These are phyloP conservation scores for Ogataea ramenticola DNA, from an alignment of 805 yeast species.

Conservation along the genomic window DNA sequence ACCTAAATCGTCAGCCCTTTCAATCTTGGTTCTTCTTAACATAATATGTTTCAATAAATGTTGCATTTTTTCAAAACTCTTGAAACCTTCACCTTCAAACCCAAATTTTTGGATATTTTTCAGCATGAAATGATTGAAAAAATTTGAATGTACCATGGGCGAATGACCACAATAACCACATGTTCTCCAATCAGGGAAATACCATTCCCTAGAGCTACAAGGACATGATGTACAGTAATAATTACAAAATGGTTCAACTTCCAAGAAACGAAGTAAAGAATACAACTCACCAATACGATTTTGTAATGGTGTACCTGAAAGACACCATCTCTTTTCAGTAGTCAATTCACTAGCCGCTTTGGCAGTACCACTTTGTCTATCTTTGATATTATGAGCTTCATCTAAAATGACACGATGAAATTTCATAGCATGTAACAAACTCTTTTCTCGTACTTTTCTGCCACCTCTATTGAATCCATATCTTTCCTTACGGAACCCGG, in stretches of 20 bases:
- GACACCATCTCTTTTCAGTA: constrained; percentile 79
- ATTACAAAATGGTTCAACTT: constrained; percentile 76
- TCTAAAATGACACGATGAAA: constrained; percentile 87
- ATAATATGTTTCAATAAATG: constrained; percentile 68
- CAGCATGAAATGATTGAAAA: constrained; percentile 91
- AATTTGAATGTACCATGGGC: constrained; percentile 92
- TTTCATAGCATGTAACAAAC: constrained; percentile 63
- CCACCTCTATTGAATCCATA: constrained; percentile 76
- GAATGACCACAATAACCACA: constrained; percentile 87
- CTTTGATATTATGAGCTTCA: constrained; percentile 97
- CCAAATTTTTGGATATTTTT: constrained; percentile 89
- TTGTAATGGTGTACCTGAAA: constrained; percentile 95
- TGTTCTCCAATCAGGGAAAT: constrained; percentile 70
- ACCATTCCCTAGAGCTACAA: constrained; percentile 80
- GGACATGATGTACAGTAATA: constrained; percentile 93
- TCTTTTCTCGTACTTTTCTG: constrained; percentile 64
- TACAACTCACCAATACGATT: constrained; percentile 96
- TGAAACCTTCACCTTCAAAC: constrained; percentile 71
- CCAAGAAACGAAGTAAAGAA: constrained; percentile 79
- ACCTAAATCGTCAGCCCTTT: constrained; percentile 95
- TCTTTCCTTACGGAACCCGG: constrained; percentile 72
- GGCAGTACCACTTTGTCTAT: constrained; percentile 88
- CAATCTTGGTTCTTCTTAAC: constrained; percentile 92
- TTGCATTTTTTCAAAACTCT: constrained; percentile 73
- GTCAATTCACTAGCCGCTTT: constrained; percentile 75